Evolutionary conservation across 1,284 basidiomycete genomes (phyloP).

Genomic region (Apiotrichum sp.): DNA sequence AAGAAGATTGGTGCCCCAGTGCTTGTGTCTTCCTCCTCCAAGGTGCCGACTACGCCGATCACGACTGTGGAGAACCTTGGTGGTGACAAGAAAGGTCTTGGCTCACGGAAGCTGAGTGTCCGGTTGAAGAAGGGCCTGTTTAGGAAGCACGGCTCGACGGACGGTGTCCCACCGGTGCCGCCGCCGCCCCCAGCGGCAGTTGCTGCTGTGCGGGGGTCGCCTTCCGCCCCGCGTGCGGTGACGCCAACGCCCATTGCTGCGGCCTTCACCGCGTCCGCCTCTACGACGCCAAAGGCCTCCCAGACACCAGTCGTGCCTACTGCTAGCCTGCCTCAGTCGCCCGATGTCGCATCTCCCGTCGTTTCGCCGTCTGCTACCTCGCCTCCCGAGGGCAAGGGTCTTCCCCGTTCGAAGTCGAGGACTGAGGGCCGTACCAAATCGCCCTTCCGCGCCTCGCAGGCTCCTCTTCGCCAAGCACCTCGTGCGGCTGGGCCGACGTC

Average conservation of each 20-base stretch:
- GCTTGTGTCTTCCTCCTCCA: conserved; percentile 34
- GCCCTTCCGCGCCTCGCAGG: too few relatives aligned
- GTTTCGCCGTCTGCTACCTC: too few relatives aligned
- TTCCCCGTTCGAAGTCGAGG: too few relatives aligned
- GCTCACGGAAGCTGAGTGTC: conserved; percentile 11
- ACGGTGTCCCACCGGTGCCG: conserved; percentile 11
- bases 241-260: not conserved
- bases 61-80: not conserved
- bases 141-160: conserved; percentile 24
- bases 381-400: too few relatives aligned
- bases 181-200: conserved; percentile 3
- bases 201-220: not conserved
- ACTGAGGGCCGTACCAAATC: too few relatives aligned
- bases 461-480: not conserved
- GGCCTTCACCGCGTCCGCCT: not conserved
- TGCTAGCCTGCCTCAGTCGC: too few relatives aligned
- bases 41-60: conserved; percentile 24
- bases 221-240: too few relatives aligned
- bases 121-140: conserved; percentile 39
- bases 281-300: not conserved
- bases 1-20: conserved; percentile 34
- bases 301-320: not conserved
- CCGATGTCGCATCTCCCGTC: too few relatives aligned
- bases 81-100: not conserved
- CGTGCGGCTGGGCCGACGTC: not conserved